These are phyloP conservation scores for Penicillium polonicum DNA, from an alignment of 2,329 filamentous ascomycete species.

Conservation along the genomic window DNA sequence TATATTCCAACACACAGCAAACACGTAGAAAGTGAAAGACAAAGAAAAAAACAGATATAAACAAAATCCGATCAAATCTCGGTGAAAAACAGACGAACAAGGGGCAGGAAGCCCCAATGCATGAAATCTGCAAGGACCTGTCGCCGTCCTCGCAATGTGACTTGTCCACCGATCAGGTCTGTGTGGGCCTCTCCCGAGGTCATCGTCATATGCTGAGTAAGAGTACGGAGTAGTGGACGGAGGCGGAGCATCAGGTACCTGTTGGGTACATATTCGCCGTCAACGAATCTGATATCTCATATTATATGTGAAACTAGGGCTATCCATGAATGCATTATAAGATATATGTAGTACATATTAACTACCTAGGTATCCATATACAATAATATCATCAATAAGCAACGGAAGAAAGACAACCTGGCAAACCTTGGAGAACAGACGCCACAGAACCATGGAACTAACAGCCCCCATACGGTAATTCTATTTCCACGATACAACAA, in stretches of 20 bases:
- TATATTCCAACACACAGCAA: background rate
- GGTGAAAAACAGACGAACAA: constrained; percentile 4
- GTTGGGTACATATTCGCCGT: background rate
- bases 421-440: background rate
- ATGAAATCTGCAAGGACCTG: constrained; percentile 34
- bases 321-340: background rate
- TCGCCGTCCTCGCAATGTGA: constrained; percentile 30
- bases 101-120: constrained; percentile 14
- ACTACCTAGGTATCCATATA: too few relatives aligned
- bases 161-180: constrained; percentile 22
- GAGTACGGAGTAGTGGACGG: background rate
- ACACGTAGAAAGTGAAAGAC: background rate
- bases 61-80: background rate
- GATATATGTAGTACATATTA: background rate
- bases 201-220: constrained; percentile 17
- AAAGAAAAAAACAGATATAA: background rate
- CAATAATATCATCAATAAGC: too few relatives aligned
- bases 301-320: background rate
- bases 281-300: background rate
- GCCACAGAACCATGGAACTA: constrained; percentile 1
- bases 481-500: background rate
- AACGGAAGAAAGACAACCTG: too few relatives aligned
- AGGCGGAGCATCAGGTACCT: constrained; percentile 2
- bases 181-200: constrained; percentile 3
- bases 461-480: background rate